Evolutionary conservation across 2,329 filamentous ascomycete species (phyloP).

Genomic region (Cercospora sp.): DNA sequence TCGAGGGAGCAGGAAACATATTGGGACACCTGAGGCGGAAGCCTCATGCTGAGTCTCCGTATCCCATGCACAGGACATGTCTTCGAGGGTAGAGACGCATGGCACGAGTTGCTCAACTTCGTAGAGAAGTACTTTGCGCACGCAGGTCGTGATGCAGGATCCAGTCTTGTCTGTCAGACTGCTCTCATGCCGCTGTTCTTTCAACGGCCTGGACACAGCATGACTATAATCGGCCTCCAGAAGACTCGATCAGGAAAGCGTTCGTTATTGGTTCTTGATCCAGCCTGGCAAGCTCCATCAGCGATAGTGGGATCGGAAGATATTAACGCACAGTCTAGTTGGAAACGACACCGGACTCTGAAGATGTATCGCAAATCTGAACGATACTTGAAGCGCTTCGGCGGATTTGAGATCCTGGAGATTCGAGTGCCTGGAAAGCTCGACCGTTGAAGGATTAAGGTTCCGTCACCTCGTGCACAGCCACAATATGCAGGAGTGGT

Average conservation of each 20-base stretch:
- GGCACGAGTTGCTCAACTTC: conserved; percentile 59
- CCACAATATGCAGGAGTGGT: not conserved
- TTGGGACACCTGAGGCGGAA: conserved; percentile 83
- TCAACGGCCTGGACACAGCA: conserved; percentile 84
- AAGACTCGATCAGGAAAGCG: conserved; percentile 61
- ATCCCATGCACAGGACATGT: conserved; percentile 59
- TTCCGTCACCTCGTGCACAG: not conserved
- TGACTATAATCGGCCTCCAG: conserved; percentile 87
- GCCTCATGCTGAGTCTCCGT: conserved; percentile 69
- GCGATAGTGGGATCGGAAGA: conserved; percentile 54
- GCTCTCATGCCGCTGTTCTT: conserved; percentile 58
- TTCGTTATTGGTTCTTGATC: conserved; percentile 83
- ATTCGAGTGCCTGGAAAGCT: conserved; percentile 6
- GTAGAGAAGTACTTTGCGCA: conserved; percentile 73
- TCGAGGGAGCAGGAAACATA: conserved; percentile 82
- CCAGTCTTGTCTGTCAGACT: conserved; percentile 26
- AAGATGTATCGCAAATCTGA: conserved; percentile 71
- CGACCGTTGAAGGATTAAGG: not conserved
- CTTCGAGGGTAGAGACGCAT: conserved; percentile 52
- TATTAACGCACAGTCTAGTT: conserved; percentile 46
- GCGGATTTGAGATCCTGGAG: conserved; percentile 68
- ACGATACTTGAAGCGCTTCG: conserved; percentile 67
- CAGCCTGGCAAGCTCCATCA: conserved; percentile 70
- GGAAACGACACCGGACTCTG: conserved; percentile 42
- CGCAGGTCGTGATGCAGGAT: conserved; percentile 59